Conservation (phyloP, 2,329 filamentous ascomycete genomes). For the Aspergillus udagawae region DNA sequence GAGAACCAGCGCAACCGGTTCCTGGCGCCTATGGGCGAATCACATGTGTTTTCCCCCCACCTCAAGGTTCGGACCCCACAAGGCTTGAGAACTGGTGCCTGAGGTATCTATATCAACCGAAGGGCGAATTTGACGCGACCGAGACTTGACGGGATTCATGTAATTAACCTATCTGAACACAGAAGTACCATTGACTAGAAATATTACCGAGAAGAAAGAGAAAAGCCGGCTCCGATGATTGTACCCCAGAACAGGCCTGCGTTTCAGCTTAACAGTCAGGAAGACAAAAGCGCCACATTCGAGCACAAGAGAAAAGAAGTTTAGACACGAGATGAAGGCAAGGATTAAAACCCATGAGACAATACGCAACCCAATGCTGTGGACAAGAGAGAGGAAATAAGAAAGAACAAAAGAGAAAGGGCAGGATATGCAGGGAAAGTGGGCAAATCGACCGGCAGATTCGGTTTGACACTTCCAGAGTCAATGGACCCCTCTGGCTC, state of each 20-base stretch:
- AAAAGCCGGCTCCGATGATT: background rate
- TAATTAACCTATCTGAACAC: background rate
- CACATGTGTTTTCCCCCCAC: background rate
- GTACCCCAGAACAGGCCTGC: background rate
- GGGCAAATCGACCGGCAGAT: conserved; percentile 12
- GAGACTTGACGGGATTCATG: no score
- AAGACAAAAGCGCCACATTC: background rate
- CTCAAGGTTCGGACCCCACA: background rate
- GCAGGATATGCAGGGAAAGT: conserved; percentile 8
- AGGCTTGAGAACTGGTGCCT: background rate
- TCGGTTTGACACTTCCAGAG: conserved; percentile 4
- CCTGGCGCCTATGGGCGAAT: no score
- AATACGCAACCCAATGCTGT: conserved; percentile 8
- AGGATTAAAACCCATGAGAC: no score
- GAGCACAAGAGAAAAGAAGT: background rate
- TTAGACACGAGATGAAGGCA: background rate
- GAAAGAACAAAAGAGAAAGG: conserved; percentile 5
- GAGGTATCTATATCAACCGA: background rate
- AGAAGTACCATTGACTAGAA: background rate
- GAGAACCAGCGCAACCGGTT: no score
- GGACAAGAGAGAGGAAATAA: background rate
- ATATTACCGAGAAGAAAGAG: background rate
- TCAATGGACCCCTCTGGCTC: background rate
- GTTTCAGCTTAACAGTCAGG: background rate
- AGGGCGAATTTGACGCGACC: no score